Conservation (phyloP, 2,329 filamentous ascomycete species). For the Hirsutella thompsonii region DNA sequence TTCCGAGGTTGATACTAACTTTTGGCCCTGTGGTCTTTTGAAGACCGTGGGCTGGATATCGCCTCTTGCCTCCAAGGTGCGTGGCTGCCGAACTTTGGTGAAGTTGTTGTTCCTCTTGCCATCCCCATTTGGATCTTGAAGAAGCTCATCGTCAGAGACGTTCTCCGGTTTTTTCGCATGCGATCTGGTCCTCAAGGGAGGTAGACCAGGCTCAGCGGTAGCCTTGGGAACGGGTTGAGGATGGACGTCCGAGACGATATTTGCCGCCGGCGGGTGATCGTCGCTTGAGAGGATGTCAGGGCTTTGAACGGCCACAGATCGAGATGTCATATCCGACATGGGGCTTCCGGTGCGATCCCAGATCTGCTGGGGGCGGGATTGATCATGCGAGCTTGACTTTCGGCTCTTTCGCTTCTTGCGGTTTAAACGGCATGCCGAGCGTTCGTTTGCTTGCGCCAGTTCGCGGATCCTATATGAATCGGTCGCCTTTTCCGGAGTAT, state of each 20-base stretch:
- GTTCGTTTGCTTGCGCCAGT: neutral
- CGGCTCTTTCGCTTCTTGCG: neutral
- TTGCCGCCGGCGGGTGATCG: conserved; percentile 7
- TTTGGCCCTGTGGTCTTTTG: neutral
- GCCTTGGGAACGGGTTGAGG: conserved; percentile 1
- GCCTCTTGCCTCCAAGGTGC: conserved; percentile 7
- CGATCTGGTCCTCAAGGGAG: conserved; percentile 8
- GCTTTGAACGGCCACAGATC: conserved; percentile 6
- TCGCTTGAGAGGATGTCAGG: conserved; percentile 12
- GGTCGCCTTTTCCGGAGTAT: too few species aligned
- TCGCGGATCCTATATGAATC: neutral
- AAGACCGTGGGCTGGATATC: conserved; percentile 15
- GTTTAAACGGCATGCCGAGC: neutral
- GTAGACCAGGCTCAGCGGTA: conserved; percentile 1
- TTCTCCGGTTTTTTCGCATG: conserved; percentile 1
- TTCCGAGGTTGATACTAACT: neutral
- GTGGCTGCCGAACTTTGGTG: conserved; percentile 2
- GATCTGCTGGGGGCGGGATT: neutral
- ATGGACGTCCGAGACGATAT: conserved; percentile 11
- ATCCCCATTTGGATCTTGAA: neutral
- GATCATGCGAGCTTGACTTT: conserved; percentile 1
- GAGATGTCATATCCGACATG: neutral
- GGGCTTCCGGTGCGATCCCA: neutral
- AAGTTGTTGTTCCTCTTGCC: conserved; percentile 7
- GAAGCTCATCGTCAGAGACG: conserved; percentile 18